phyloP scores from a whole-genome alignment of 83 land plant species.

The Diphasiastrum complanatum region DNA sequence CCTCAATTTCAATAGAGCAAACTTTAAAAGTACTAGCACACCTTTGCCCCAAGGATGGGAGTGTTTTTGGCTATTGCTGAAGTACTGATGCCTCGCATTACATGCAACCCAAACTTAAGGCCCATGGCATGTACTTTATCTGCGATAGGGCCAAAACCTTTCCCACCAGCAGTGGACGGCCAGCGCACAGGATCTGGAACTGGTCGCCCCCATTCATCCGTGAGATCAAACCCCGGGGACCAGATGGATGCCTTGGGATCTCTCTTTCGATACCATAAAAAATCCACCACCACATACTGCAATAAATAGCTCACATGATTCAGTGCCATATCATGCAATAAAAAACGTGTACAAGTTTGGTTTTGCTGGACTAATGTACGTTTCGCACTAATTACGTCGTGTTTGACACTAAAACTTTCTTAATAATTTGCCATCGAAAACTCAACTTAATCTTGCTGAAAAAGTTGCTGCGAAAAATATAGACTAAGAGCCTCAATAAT shows the following conservation, averaged over 20 bases:
- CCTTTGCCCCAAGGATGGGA: conserved; percentile 58
- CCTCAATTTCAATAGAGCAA: not conserved
- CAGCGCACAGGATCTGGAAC: conserved; percentile 84
- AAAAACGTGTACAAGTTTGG: no score
- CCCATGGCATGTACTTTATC: conserved; percentile 83
- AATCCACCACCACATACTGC: conserved; percentile 96
- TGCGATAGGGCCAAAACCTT: conserved; percentile 67
- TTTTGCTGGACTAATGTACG: no score
- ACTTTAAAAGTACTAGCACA: conserved; percentile 16
- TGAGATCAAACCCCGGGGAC: conserved; percentile 66
- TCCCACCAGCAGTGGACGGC: conserved; percentile 76
- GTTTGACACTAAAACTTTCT: no score
- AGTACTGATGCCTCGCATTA: conserved; percentile 89
- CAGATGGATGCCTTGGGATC: conserved; percentile 50
- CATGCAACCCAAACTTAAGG: conserved; percentile 92
- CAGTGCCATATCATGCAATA: no score
- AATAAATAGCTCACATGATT: no score
- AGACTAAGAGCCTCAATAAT: no score
- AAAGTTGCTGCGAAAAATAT: no score
- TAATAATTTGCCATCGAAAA: no score
- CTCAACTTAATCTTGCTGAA: no score
- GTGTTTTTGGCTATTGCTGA: conserved; percentile 72
- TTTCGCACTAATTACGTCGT: no score
- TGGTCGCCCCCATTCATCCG: conserved; percentile 87
- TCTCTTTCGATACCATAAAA: conserved; percentile 77